Percentiles rank a stretch among this genome's conserved stretches.
Conservation (phyloP, 768 basidiomycete species). For the Termitomyces sp. region DNA sequence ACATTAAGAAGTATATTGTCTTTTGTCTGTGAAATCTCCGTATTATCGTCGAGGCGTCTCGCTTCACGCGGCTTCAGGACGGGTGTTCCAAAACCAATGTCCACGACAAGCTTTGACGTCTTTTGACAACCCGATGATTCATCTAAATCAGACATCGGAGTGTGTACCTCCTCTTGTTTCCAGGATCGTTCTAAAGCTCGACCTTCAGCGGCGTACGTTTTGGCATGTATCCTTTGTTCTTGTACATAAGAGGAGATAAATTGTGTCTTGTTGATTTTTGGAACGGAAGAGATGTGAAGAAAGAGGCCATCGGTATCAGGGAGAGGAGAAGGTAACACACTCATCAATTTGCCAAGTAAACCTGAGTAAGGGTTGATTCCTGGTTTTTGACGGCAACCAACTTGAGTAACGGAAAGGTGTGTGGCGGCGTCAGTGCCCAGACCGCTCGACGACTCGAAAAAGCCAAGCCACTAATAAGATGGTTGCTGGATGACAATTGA, state of each 20-base stretch:
- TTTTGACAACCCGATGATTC: not conserved
- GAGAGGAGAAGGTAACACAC: not conserved
- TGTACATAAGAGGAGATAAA: constrained; percentile 43
- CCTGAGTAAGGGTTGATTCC: not conserved
- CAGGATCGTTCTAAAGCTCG: constrained; percentile 24
- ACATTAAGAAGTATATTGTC: constrained; percentile 1
- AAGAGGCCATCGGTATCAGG: constrained; percentile 1
- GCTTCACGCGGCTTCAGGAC: constrained; percentile 43
- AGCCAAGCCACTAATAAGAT: not conserved
- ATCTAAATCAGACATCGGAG: not conserved
- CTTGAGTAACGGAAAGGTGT: not conserved
- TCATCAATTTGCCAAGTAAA: not conserved
- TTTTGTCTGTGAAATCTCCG: not conserved
- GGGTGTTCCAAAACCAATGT: constrained; percentile 47
- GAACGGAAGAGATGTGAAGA: constrained; percentile 21
- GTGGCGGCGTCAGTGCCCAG: not conserved
- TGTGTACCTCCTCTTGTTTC: constrained; percentile 10
- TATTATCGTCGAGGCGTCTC: not conserved
- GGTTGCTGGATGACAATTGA: not conserved
- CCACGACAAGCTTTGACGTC: not conserved
- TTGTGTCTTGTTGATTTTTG: constrained; percentile 34
- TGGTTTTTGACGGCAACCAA: not conserved
- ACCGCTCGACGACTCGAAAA: not conserved
- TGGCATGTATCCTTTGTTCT: constrained; percentile 40
- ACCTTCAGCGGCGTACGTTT: constrained; percentile 38